Conservation (phyloP, 169 alveolate genomes). For the Eimeria acervulina region DNA sequence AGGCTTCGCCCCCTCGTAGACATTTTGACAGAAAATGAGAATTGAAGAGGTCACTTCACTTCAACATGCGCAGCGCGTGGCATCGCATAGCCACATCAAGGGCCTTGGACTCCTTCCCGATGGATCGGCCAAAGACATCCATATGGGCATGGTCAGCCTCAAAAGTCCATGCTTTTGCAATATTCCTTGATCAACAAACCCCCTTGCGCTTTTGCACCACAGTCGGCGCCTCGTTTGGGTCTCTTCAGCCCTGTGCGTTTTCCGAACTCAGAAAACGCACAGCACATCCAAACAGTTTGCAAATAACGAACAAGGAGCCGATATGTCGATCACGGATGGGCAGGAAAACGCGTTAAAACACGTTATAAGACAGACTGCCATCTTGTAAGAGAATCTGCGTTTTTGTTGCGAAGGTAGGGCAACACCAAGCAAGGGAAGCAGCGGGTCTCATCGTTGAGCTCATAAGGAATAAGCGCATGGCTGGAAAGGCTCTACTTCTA, state of each 20-base stretch:
- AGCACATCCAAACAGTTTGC: background rate
- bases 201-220: background rate
- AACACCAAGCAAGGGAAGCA: slow-evolving; percentile 99
- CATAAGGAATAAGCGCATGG: slow-evolving; percentile 98
- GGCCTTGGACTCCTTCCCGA: slow-evolving; percentile 99
- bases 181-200: background rate
- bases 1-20: background rate
- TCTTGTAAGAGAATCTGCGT: slow-evolving; percentile 85
- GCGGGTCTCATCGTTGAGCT: slow-evolving; percentile 98
- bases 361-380: no score
- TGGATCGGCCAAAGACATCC: slow-evolving; percentile 92
- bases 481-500: slow-evolving; percentile 88
- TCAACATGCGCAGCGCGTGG: slow-evolving; percentile 93
- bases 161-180: background rate
- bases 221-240: background rate
- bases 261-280: background rate
- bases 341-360: no score
- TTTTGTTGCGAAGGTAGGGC: slow-evolving; percentile 96
- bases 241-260: no score
- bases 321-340: background rate
- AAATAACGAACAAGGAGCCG: background rate
- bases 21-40: slow-evolving; percentile 53
- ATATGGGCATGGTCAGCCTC: slow-evolving; percentile 84
- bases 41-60: slow-evolving; percentile 87
- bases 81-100: slow-evolving; percentile 99